Conservation (phyloP, 495 filamentous ascomycete species). For the Aspergillus bertholletiae region DNA sequence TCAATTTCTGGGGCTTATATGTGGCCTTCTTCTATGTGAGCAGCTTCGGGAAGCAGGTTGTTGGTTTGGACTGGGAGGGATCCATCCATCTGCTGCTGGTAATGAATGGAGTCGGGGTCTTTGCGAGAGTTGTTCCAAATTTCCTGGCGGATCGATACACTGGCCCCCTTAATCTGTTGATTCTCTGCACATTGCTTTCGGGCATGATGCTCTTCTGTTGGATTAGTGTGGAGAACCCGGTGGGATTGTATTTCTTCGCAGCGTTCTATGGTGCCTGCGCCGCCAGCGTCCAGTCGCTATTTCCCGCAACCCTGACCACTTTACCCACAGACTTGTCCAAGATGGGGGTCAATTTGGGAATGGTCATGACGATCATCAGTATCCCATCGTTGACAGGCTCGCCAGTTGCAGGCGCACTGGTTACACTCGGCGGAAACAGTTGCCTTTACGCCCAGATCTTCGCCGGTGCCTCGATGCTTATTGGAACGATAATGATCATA, state of each 20-base stretch:
- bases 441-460: not conserved
- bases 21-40: slow-evolving; percentile 61
- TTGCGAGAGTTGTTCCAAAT: slow-evolving; percentile 58
- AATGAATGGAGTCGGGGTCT: slow-evolving; percentile 59
- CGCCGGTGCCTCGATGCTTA: no score
- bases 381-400: not conserved
- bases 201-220: slow-evolving; percentile 51
- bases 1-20: slow-evolving; percentile 57
- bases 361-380: not conserved
- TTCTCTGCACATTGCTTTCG: slow-evolving; percentile 37
- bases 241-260: slow-evolving; percentile 51
- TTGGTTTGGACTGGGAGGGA: not conserved
- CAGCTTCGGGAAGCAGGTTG: not conserved
- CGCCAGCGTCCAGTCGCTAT: slow-evolving; percentile 59
- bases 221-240: slow-evolving; percentile 45
- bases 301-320: slow-evolving; percentile 40
- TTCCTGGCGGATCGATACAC: slow-evolving; percentile 55
- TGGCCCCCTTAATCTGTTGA: slow-evolving; percentile 53
- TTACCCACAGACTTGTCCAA: not conserved
- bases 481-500: no score
- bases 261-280: slow-evolving; percentile 53
- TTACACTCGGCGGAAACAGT: not conserved
- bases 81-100: slow-evolving; percentile 57
- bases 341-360: not conserved
- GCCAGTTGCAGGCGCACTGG: not conserved